A percentile compares a stretch with the other conserved stretches of the same genome.
phyloP scores from a whole-genome alignment of 306 rosid genomes.

The Astragalus glycyphyllos region DNA sequence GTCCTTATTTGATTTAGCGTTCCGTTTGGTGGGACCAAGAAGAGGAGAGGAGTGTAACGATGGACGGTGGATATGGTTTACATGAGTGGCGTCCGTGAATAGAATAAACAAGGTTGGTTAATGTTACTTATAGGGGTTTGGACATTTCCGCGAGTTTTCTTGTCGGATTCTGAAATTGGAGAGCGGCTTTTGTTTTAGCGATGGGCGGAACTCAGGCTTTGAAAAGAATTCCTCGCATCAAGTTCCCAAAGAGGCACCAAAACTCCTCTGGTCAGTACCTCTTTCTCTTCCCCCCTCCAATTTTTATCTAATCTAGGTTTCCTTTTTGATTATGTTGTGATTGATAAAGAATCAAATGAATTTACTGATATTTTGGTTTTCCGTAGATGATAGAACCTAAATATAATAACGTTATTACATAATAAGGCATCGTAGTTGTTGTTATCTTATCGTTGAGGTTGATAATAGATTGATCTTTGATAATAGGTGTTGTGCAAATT shows the following conservation, averaged over 20 bases:
- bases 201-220: conserved; percentile 69
- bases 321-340: conserved; percentile 5
- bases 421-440: neutral
- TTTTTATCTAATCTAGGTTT: neutral
- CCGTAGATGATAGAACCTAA: neutral
- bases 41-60: neutral
- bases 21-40: too few species aligned
- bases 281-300: neutral
- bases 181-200: neutral
- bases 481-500: neutral
- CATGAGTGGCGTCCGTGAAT: neutral
- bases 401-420: neutral
- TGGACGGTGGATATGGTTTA: conserved; percentile 24
- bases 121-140: too few species aligned
- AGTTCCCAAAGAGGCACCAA: conserved; percentile 67
- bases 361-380: conserved; percentile 21
- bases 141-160: neutral
- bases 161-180: conserved; percentile 24
- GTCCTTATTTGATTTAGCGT: too few species aligned
- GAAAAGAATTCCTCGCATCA: conserved; percentile 83
- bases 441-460: conserved; percentile 16
- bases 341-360: conserved; percentile 11
- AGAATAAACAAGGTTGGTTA: neutral
- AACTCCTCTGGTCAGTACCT: conserved; percentile 56
- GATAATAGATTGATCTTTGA: conserved; percentile 2